Conservation (phyloP, 2,329 filamentous ascomycete species). For the Beauveria asiatica region DNA sequence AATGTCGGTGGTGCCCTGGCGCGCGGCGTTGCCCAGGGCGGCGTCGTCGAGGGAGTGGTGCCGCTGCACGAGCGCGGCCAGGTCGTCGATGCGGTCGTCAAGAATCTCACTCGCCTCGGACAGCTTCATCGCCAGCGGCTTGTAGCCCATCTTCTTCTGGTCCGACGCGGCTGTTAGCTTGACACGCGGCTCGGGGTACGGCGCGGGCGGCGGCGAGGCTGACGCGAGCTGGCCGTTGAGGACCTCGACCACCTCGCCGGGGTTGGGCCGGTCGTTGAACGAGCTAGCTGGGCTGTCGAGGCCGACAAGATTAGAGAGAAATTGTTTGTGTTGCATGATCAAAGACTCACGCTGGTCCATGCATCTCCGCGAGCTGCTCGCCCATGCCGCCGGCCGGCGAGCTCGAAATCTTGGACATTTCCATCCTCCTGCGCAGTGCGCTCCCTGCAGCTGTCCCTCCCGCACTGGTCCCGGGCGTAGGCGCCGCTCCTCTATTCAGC, state of each 20-base stretch:
- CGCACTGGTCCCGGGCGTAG: not conserved
- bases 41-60: slow-evolving; percentile 68
- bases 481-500: slow-evolving; percentile 28
- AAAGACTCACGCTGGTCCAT: slow-evolving; percentile 21
- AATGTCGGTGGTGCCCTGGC: slow-evolving; percentile 75
- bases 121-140: slow-evolving; percentile 88
- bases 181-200: slow-evolving; percentile 67
- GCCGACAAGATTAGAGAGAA: not conserved
- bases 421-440: slow-evolving; percentile 25
- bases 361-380: slow-evolving; percentile 25
- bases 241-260: slow-evolving; percentile 74
- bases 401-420: slow-evolving; percentile 22
- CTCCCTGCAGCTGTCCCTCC: slow-evolving; percentile 16
- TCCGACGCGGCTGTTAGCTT: slow-evolving; percentile 82
- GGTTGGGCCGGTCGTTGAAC: slow-evolving; percentile 69
- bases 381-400: slow-evolving; percentile 26
- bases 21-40: slow-evolving; percentile 79
- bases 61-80: slow-evolving; percentile 63
- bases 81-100: slow-evolving; percentile 92
- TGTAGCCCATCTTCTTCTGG: slow-evolving; percentile 83
- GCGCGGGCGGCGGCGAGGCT: slow-evolving; percentile 61
- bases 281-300: slow-evolving; percentile 15
- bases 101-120: slow-evolving; percentile 88
- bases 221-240: slow-evolving; percentile 67
- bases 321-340: not conserved